Conservation (phyloP, 208 protist species). For the Leishmania lainsoni region DNA sequence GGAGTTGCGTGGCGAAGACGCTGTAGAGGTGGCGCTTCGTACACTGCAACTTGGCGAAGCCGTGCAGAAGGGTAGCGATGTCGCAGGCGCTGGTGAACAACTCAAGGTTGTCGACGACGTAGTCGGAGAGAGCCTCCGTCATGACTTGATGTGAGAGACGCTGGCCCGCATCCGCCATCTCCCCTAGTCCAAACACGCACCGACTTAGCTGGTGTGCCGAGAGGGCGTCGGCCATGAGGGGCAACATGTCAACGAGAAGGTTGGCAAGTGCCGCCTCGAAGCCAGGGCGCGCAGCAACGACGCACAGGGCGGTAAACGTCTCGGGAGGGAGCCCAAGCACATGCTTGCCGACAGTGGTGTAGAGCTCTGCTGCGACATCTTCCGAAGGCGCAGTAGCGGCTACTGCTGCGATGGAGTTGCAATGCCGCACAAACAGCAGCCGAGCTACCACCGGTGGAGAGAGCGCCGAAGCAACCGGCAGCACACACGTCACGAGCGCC, state of each 20-base stretch:
- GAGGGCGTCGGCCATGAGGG: constrained; percentile 47
- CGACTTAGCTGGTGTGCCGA: constrained; percentile 48
- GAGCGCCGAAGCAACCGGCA: constrained; percentile 6
- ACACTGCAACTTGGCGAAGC: constrained; percentile 77
- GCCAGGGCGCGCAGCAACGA: not conserved
- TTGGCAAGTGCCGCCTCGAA: constrained; percentile 31
- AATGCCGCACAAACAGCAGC: constrained; percentile 5
- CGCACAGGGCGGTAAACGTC: constrained; percentile 23
- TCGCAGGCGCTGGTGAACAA: constrained; percentile 66
- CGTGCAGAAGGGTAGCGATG: constrained; percentile 67
- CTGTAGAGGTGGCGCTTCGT: constrained; percentile 80
- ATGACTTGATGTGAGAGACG: constrained; percentile 76
- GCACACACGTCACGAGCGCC: constrained; percentile 9
- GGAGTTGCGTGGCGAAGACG: constrained; percentile 58
- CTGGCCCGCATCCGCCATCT: constrained; percentile 58
- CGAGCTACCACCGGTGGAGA: not conserved
- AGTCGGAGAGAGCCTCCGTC: constrained; percentile 63
- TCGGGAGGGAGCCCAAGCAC: constrained; percentile 9
- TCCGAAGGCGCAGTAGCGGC: not conserved
- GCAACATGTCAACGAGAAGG: constrained; percentile 44
- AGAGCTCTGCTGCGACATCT: constrained; percentile 6
- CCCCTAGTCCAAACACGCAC: constrained; percentile 58
- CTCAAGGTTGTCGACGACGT: constrained; percentile 72
- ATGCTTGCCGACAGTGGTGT: not conserved
- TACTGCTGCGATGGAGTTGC: not conserved